Base-by-base conservation (phyloP, 1,284 basidiomycete genomes). In the Acaromyces ingoldii region DNA sequence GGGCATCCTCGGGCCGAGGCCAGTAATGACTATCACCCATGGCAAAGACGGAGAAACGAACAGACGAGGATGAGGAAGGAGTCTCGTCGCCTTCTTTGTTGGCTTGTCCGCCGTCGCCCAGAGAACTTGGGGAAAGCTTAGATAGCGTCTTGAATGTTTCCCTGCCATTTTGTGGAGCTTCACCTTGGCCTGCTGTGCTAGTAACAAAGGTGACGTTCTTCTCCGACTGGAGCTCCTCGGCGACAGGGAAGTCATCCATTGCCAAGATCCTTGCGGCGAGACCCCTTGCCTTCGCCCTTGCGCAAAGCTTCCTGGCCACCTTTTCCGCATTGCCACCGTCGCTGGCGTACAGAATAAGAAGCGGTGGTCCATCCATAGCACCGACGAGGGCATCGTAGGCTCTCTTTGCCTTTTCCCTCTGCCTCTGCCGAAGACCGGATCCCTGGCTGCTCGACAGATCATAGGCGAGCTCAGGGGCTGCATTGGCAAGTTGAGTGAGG, bases 11-110 rank as follows among this genome's bases (percentile, higher is more conserved):
- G 22, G 89, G 82, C 44, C 95, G 84, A 17, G 95, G 95, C 93
- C 93, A 99, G 80, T 99, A 99, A 79, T 96, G 92, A 74, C 88
- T 92, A 78, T 99, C 93, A 62, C 93, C 93, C 85, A 99, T 88
- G 48, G 81, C 92, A 67, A 98, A 96, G 51, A 98, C 91, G 53
- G 86, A 78, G 47, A 58, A 74, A 54, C 65, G 64, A 37, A 56
- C 25, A 21, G 42, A 26, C n/a, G n/a, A n/a, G n/a, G n/a, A n/a
- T n/a, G n/a, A n/a, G n/a, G n/a, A n/a, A 9, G 36, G 36, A 53
- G 63, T 45, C 34, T 63, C 54, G 56, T 84, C 84, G 51, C 68
- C 70, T 37, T 77, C 52, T 19, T 49, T 53, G 36, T 77, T 61
- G 48, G 89, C 57, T 13, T 53, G 46, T 26, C n/a, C 13, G 36